A percentile compares a stretch with the other conserved stretches of the same genome.
Conservation (phyloP, 108 stramenopile genomes). For the Mediolabrus comicus region DNA sequence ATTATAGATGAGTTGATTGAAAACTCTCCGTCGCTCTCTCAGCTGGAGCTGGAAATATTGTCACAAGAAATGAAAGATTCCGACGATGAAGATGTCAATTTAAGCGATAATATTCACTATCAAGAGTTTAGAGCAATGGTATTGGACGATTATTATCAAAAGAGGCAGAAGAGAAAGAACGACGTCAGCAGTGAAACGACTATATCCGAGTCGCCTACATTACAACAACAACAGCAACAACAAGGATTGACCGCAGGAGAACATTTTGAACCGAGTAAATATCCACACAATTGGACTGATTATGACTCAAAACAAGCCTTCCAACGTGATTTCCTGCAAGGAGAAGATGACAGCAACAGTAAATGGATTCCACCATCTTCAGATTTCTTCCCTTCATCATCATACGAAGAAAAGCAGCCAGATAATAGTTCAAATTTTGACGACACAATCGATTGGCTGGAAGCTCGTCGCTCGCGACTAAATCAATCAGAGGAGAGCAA, state of each 20-base stretch:
- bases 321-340: slow-evolving; percentile 42
- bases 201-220: background rate
- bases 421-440: slow-evolving; percentile 5
- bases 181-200: background rate
- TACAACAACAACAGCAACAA: background rate
- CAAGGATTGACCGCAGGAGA: background rate
- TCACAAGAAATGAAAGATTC: slow-evolving; percentile 27
- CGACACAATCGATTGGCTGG: slow-evolving; percentile 69
- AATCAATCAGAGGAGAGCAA: background rate
- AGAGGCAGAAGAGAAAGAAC: slow-evolving; percentile 3
- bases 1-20: slow-evolving; percentile 45
- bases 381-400: slow-evolving; percentile 28
- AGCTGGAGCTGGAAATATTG: slow-evolving; percentile 43
- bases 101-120: slow-evolving; percentile 18
- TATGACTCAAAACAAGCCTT: slow-evolving; percentile 41
- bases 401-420: background rate
- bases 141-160: slow-evolving; percentile 24
- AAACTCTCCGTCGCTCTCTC: slow-evolving; percentile 27
- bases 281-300: slow-evolving; percentile 43
- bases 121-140: slow-evolving; percentile 41
- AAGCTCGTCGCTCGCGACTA: slow-evolving; percentile 56
- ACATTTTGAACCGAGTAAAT: slow-evolving; percentile 15
- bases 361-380: slow-evolving; percentile 23
- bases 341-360: slow-evolving; percentile 26
- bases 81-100: slow-evolving; percentile 10